Conservation (phyloP, 495 filamentous ascomycete species). For the Penicillium tannophilum region DNA sequence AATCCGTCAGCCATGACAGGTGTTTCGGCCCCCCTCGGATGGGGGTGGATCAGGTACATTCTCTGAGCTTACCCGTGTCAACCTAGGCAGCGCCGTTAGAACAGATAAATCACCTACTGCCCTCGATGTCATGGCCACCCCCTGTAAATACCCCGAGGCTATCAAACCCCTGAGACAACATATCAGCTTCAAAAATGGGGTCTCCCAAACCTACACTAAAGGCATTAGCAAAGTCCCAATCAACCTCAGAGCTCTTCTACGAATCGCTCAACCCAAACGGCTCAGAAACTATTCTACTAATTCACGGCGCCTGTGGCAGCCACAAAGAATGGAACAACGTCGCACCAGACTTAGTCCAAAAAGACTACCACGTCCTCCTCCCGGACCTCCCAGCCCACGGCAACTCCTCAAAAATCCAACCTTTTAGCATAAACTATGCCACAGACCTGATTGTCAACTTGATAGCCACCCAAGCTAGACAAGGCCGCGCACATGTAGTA, state of each 20-base stretch:
- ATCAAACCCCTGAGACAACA: too few relatives aligned
- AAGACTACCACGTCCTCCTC: conserved; percentile 19
- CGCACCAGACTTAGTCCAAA: conserved; percentile 11
- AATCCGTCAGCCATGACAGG: too few relatives aligned
- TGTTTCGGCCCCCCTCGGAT: too few relatives aligned
- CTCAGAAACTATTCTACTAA: conserved; percentile 18
- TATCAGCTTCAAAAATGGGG: too few relatives aligned
- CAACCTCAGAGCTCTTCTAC: conserved; percentile 6
- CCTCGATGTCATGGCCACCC: too few relatives aligned
- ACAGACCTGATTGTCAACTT: conserved; percentile 5
- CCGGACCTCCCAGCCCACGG: conserved; percentile 26
- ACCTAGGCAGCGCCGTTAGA: too few relatives aligned
- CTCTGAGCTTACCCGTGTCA: too few relatives aligned
- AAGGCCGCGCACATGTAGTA: conserved; percentile 15
- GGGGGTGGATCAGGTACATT: too few relatives aligned
- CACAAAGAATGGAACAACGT: conserved; percentile 19
- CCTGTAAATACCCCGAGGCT: too few relatives aligned
- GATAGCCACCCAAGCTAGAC: conserved; percentile 13
- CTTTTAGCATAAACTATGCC: conserved; percentile 16
- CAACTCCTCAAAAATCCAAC: conserved; percentile 13
- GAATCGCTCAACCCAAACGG: conserved; percentile 12
- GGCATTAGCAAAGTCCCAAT: neutral
- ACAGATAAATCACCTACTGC: too few relatives aligned
- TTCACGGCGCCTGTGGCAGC: conserved; percentile 20
- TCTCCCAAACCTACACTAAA: too few relatives aligned